Conservation (phyloP, 1,284 basidiomycete genomes). For the Agaricales sp. region DNA sequence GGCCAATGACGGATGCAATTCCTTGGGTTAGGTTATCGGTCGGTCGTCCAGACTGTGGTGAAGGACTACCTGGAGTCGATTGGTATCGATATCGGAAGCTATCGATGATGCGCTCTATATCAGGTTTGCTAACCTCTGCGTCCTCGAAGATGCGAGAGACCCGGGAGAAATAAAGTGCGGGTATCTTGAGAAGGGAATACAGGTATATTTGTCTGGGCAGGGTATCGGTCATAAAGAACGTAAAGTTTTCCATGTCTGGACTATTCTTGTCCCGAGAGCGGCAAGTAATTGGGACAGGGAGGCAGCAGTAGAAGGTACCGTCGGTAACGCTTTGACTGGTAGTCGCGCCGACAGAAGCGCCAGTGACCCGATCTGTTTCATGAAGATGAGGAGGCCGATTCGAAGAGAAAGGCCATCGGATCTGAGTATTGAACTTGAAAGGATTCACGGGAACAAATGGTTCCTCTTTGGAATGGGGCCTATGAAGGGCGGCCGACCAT, state of each 20-base stretch:
- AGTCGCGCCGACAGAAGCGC: not conserved
- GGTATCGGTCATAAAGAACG: constrained; percentile 33
- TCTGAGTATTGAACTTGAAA: constrained; percentile 23
- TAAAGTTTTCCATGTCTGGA: not conserved
- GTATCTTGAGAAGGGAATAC: constrained; percentile 54
- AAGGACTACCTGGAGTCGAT: not conserved
- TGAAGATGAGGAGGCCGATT: not conserved
- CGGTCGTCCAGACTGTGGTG: not conserved
- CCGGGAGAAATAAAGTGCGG: constrained; percentile 64
- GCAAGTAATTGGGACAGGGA: not conserved
- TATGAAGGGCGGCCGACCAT: not conserved
- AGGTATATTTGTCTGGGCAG: constrained; percentile 54
- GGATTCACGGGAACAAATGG: constrained; percentile 39
- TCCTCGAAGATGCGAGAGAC: constrained; percentile 64
- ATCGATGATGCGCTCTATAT: constrained; percentile 59
- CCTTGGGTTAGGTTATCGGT: not conserved
- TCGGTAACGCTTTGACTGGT: constrained; percentile 4
- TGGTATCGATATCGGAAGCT: constrained; percentile 23
- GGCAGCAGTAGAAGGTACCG: not conserved
- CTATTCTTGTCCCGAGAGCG: not conserved
- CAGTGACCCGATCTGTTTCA: not conserved
- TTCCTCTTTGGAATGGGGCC: constrained; percentile 29
- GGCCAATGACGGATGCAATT: constrained; percentile 5
- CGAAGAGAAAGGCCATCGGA: constrained; percentile 6
- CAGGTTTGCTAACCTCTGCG: constrained; percentile 62